Base-by-base conservation (phyloP, 2,329 filamentous ascomycete species). In the Aureobasidium sp. region DNA sequence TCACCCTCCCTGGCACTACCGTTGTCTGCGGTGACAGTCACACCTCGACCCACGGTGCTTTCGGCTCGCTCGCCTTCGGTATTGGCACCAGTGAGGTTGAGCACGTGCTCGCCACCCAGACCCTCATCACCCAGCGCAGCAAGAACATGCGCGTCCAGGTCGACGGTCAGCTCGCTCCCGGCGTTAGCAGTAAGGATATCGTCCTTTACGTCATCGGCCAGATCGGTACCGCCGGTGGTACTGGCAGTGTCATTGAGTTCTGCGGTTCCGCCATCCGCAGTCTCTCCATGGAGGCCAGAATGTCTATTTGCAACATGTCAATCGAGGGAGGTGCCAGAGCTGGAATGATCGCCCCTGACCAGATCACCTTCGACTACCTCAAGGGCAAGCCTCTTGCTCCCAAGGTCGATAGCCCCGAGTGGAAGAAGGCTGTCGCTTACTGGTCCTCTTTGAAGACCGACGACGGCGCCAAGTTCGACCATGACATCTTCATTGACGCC, bases 281-380 rank as follows among this genome's bases (percentile, higher is more conserved):
- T 64, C 81, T 97, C 69, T 96, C 68, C 76, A 96, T 99, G 85
- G 94, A 97, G 77, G 94, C 93, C 47, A 86, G 94, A 68, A 97
- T 99, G 94, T 97, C 92, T 65, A 96, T 99, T 74, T 97, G 94
- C 81, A 99, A 99, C 80, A 97, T 97, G 94, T 91, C 92, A 14
- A 97, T 97, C 68, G 94, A 99, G 80, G 94, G 83, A 68, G 94
- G 94, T 76, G 94, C 94, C 51, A 85, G 94, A 77, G 93, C 93
- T 64, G 94, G 94, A 67, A 96, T 99, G 91, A 87, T 99, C 63
- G 94, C 94, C 9, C 94, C 94, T 5, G 94, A 99, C 71, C 88
- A 97, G 72, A 89, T 81, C 62, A 97, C 94, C 32, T 96, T 96
- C 69, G 90, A 96, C 67, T 99, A 97, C 73, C 88, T 99, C 70